Evolutionary conservation across 192 early-diverging fungal genomes (phyloP).

Genomic region (Phlyctochytrium arcticum): DNA sequence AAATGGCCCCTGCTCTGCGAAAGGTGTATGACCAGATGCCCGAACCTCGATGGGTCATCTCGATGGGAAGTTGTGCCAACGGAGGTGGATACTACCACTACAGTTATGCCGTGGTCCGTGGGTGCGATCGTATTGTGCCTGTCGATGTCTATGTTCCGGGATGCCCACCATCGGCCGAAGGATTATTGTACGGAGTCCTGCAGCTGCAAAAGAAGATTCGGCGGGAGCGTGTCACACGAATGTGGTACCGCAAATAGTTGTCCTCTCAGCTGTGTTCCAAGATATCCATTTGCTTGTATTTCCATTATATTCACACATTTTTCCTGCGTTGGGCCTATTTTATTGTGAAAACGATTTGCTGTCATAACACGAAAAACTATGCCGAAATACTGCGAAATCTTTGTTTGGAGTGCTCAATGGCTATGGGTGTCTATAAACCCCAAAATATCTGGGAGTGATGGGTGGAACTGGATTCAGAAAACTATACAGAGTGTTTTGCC

Average conservation of each 20-base stretch:
- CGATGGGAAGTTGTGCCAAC: conserved; percentile 97
- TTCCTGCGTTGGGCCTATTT: no score
- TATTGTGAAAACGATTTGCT: no score
- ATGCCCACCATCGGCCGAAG: conserved; percentile 96
- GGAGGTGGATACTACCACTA: conserved; percentile 99
- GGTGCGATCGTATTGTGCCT: conserved; percentile 94
- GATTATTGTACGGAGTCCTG: conserved; percentile 92
- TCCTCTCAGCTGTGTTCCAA: no score
- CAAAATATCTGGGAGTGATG: no score
- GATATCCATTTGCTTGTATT: no score
- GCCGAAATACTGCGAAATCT: no score
- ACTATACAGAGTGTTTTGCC: no score
- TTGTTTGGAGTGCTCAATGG: no score
- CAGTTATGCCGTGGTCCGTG: conserved; percentile 91
- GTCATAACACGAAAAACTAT: no score
- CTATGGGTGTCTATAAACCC: no score
- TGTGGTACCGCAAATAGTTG: conserved; percentile 49
- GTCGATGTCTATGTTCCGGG: conserved; percentile 91
- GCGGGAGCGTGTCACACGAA: conserved; percentile 50
- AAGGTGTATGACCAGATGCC: conserved; percentile 87
- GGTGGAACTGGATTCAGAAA: no score
- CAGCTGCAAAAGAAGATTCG: conserved; percentile 99
- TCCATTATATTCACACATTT: no score
- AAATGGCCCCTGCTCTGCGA: conserved; percentile 89
- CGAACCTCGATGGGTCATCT: conserved; percentile 97